Conservation (phyloP, 176 grass and related monocot species). For the Triticum aestivum region DNA sequence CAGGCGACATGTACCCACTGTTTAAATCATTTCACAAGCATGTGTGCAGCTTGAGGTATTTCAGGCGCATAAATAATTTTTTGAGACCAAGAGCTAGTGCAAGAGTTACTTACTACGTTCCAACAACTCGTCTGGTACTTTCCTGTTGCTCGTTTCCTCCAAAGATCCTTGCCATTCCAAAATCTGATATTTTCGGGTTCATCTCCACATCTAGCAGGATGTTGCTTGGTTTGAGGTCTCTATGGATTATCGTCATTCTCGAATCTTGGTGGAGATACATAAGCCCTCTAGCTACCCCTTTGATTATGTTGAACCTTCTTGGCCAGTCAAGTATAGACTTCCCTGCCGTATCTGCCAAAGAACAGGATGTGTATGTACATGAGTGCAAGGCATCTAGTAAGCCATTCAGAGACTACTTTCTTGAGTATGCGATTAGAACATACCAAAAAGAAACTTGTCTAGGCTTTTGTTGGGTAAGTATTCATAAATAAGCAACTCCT, state of each 20-base stretch:
- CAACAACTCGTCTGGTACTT: constrained; percentile 38
- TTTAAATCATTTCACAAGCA: not conserved
- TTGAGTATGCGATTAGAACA: not conserved
- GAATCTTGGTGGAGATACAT: constrained; percentile 64
- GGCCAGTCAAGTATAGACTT: constrained; percentile 33
- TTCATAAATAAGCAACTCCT: constrained; percentile 62
- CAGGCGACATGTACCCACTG: constrained; percentile 58
- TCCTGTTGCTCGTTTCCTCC: constrained; percentile 26
- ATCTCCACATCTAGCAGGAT: constrained; percentile 44
- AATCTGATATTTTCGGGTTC: constrained; percentile 59
- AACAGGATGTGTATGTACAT: not conserved
- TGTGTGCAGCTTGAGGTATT: no score
- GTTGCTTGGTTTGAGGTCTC: constrained; percentile 50
- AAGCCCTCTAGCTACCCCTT: constrained; percentile 49
- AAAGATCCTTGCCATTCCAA: constrained; percentile 56
- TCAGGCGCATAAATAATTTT: not conserved
- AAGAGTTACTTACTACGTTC: constrained; percentile 44
- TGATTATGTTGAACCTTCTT: constrained; percentile 36
- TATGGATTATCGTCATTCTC: constrained; percentile 47
- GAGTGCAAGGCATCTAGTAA: not conserved
- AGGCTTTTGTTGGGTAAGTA: constrained; percentile 63
- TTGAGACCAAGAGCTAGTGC: not conserved
- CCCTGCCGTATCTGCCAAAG: constrained; percentile 37
- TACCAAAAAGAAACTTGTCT: constrained; percentile 56
- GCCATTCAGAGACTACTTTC: not conserved